These are phyloP conservation scores for Pseudozyma thailandica DNA, from an alignment of 1,284 basidiomycete genomes.

Conservation along the genomic window DNA sequence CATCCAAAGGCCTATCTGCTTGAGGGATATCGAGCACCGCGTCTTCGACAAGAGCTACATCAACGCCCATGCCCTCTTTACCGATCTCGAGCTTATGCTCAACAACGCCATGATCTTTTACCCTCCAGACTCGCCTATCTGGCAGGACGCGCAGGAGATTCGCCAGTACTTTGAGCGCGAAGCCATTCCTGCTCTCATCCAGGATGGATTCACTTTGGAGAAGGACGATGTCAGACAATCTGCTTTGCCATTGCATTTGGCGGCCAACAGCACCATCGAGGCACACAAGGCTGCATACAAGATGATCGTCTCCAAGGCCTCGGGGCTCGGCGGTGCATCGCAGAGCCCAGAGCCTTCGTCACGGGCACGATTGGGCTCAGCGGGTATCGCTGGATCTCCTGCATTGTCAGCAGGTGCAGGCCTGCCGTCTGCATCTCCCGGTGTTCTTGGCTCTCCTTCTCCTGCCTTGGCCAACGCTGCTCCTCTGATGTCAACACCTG, in stretches of 20 bases:
- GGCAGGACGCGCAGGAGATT: slow-evolving; percentile 61
- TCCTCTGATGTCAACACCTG: slow-evolving; percentile 10
- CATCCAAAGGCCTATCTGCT: slow-evolving; percentile 54
- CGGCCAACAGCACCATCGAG: slow-evolving; percentile 55
- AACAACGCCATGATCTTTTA: slow-evolving; percentile 65
- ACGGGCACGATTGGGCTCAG: slow-evolving; percentile 22
- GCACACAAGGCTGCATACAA: slow-evolving; percentile 50
- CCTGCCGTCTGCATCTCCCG: slow-evolving; percentile 19
- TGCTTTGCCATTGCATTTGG: slow-evolving; percentile 56
- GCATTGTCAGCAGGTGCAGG: slow-evolving; percentile 14
- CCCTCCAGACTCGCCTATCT: slow-evolving; percentile 52
- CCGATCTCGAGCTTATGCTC: slow-evolving; percentile 62
- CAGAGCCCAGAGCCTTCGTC: slow-evolving; percentile 43
- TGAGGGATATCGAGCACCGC: slow-evolving; percentile 58
- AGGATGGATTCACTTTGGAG: slow-evolving; percentile 65
- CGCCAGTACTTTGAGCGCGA: slow-evolving; percentile 55
- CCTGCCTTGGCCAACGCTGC: slow-evolving; percentile 10
- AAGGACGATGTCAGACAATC: slow-evolving; percentile 63
- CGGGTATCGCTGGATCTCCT: slow-evolving; percentile 26
- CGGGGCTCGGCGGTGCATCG: slow-evolving; percentile 11
- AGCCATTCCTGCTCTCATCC: slow-evolving; percentile 57
- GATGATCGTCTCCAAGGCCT: slow-evolving; percentile 37
- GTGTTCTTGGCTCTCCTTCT: slow-evolving; percentile 19
- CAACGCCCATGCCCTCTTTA: slow-evolving; percentile 57
- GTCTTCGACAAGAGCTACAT: slow-evolving; percentile 57